Conservation (phyloP, 2,329 filamentous ascomycete species). For the Fusarium nanum region DNA sequence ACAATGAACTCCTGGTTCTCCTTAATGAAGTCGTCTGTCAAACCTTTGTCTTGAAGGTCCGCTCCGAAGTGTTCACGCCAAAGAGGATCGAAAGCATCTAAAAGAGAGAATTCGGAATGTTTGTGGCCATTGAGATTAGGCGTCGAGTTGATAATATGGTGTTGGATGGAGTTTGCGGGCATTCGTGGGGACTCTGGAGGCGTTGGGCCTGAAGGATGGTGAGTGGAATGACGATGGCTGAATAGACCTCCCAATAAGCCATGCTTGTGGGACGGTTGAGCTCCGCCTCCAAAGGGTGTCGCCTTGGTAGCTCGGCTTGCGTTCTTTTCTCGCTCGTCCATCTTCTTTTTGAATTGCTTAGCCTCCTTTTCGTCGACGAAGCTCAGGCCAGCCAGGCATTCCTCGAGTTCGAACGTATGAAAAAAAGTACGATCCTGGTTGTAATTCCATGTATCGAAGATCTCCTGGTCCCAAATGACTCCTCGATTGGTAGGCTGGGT, state of each 20-base stretch:
- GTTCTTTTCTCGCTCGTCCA: constrained; percentile 95
- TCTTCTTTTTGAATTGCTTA: constrained; percentile 96
- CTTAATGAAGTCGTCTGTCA: constrained; percentile 74
- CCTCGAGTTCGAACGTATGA: constrained; percentile 95
- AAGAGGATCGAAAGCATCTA: constrained; percentile 72
- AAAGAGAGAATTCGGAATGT: constrained; percentile 65
- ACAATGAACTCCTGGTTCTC: constrained; percentile 77
- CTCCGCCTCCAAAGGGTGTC: constrained; percentile 75
- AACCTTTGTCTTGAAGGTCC: constrained; percentile 70
- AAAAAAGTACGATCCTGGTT: constrained; percentile 98
- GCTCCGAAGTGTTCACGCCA: constrained; percentile 75
- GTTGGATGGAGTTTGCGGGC: constrained; percentile 52
- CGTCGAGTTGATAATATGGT: constrained; percentile 55
- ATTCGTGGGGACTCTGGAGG: constrained; percentile 67
- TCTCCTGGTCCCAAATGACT: constrained; percentile 97
- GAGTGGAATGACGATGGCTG: constrained; percentile 69
- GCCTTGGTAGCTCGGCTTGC: constrained; percentile 86
- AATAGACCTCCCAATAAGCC: constrained; percentile 71
- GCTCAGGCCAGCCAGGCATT: constrained; percentile 88
- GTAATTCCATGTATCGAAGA: constrained; percentile 94
- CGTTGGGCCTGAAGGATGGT: constrained; percentile 65
- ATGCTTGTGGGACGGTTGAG: constrained; percentile 55
- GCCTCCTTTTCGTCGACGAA: constrained; percentile 98
- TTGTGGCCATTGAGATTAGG: constrained; percentile 59
- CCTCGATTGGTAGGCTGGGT: constrained; percentile 78